Evolutionary conservation across 75 land plant genomes (phyloP), one percentile per base, ranked within the genome.

Genomic region (Cunninghamia lanceolata): DNA sequence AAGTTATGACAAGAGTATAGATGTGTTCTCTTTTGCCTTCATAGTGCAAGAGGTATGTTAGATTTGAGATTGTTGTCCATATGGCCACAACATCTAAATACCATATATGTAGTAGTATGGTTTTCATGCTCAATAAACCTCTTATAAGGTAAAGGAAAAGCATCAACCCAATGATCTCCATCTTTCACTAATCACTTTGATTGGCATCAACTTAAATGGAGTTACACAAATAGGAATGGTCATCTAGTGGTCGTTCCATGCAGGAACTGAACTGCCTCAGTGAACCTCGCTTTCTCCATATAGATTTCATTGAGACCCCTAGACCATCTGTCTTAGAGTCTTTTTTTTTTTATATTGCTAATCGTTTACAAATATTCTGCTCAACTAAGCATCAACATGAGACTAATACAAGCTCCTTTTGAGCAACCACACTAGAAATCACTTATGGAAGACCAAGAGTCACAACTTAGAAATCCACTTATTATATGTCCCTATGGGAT

Each of bases 1-100:
- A 89, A 82, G 87, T 10, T 93, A 93, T 91, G 94, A 92, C 73
- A 93, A 90, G 87, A 93, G 94, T 85, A 90, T 91, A 36, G 94
- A 93, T 89, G 94, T 93, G 40, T 93, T 91, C 77, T 93, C 94
- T 11, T 93, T 93, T 88, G 94, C 93, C 50, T 66, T 93, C 76
- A 86, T 91, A n/a, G 90, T 93, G 21, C 88, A 90, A 63, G 94
- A 93, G 94, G 89, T 91, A 86, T 63, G 25, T 47, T 82, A 35
- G 42, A 74, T 19, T 71, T 21, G 40, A 25, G 43, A 40, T 40
- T 82, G 3, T 34, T 34, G 15, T 0, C 36, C 75, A 73, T 73
- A 73, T 32, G 75, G 75, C 75, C 38, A 1, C n/a, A 40, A 81
- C 34, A 40, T 45, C 28, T n/a, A 28, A 82, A 40, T 82, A 82